Evolutionary conservation across 2,329 filamentous ascomycete genomes (phyloP), one percentile per base, ranked within the genome.

Genomic region (Aureobasidium vineae): DNA sequence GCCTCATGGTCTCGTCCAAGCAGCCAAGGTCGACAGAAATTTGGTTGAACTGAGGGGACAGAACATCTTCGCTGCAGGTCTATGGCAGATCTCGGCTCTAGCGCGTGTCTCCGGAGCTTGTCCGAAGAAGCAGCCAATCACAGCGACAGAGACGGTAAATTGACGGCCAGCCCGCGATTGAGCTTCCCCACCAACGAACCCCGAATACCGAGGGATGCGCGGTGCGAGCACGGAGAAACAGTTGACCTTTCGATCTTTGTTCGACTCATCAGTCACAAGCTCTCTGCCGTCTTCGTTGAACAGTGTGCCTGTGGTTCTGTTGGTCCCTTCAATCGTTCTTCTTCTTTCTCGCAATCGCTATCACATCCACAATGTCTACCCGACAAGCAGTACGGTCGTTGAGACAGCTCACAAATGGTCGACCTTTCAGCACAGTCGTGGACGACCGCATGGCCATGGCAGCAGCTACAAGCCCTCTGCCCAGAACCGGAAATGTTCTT

Each of bases 371-470:
- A 40, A 64, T 63, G 59, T 63, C 66, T 53, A 45, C 50, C 52
- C 26, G 59, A 33, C 59, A 56, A 53, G 68, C 65, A 49, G 65
- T 63, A 41, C 66, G 66, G 41, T 69, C 68, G 26, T 33, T 68
- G 50, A 65, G 66, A 65, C 66, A 68, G 50, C 40, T 69, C 59
- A 28, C 60, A n/a, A 68, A 70, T 60, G 56, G 68, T 33, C 71
- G 74, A 15, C 66, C 67, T 13, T 75, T 77, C 71, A 75, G 74
- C 72, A 77, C 75, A 5, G 72, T 74, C 15, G 72, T 76, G 54
- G 72, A 77, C 69, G 75, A 76, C 67, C 69, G 74, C 73, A 70
- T 72, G 72, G 38, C 73, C 69, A 38, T 70, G 73, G 47, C 69
- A 68, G 57, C 68, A 65, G 57, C 63, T 66, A 28, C 69, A 69